Evolutionary conservation across 1,284 basidiomycete species (phyloP).

Genomic region (Ustilago esculenta): DNA sequence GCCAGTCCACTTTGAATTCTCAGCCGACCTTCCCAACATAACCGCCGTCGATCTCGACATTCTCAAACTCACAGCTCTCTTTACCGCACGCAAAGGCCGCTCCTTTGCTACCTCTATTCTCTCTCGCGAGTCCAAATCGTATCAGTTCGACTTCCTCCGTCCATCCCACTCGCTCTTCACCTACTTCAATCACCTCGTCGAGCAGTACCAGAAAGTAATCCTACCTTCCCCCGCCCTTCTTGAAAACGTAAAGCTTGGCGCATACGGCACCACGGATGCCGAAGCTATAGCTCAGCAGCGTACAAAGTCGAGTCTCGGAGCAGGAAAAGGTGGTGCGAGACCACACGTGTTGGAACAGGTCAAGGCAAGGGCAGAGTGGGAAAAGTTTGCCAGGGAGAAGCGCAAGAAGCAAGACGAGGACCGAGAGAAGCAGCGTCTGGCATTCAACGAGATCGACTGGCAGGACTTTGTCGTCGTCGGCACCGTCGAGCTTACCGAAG

Average conservation of each 20-base stretch:
- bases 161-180: conserved; percentile 94
- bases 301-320: conserved; percentile 14
- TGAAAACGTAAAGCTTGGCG: conserved; percentile 72
- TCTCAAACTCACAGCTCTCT: conserved; percentile 83
- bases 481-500: conserved; percentile 96
- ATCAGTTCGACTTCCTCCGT: conserved; percentile 96
- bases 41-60: conserved; percentile 81
- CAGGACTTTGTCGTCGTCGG: conserved; percentile 99
- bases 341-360: conserved; percentile 84
- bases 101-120: conserved; percentile 86
- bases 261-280: conserved; percentile 40
- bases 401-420: conserved; percentile 88
- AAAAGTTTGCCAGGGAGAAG: conserved; percentile 81
- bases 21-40: conserved; percentile 87
- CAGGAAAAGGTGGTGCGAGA: conserved; percentile 63
- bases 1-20: conserved; percentile 84
- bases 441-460: conserved; percentile 95
- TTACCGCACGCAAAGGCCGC: conserved; percentile 90
- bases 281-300: conserved; percentile 15
- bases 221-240: conserved; percentile 81
- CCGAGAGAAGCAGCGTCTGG: conserved; percentile 72
- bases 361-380: conserved; percentile 84
- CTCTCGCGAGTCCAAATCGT: conserved; percentile 89
- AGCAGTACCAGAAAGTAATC: conserved; percentile 92
- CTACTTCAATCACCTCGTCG: conserved; percentile 95